Evolutionary conservation across 148 eudicot genomes (phyloP), one percentile per base, ranked within the genome.

Genomic region (Drosera capensis): DNA sequence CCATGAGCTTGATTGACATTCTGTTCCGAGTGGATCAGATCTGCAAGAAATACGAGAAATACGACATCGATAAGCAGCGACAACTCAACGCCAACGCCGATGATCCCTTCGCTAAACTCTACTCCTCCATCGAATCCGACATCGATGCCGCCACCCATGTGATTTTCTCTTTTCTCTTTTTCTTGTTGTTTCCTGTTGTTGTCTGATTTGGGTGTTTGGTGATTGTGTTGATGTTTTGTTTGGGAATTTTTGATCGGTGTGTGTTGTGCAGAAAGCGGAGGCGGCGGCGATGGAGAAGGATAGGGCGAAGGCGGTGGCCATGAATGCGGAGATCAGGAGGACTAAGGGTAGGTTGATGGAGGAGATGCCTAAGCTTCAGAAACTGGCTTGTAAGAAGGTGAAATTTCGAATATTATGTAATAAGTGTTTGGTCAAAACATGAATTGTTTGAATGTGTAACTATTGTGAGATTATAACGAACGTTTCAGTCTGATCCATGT

Each of bases 41-140:
- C 58, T 84, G 97, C 72, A 75, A 90, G 51, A 90, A 84, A 43
- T 90, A 84, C 47, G 94, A 88, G 48, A 88, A 75, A 45, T 84
- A 84, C 71, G 95, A 90, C 58, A 49, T 84, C 25, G 95, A 74
- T 7, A 77, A 68, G 52, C 87, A 62, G 22, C 54, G 78, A 49
- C 85, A 90, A 29, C 74, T 65, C 64, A 69, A 72, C 52, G 60
- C 65, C 36, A 6, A 71, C 48, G 82, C 79, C 41, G 84, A 80
- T 16, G 97, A 90, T 14, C 76, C 95, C 30, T 84, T 80, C 42
- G 74, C 85, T 20, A 75, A 72, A 57, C 82, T 90, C 24, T 90
- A 80, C 50, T 67, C 78, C 48, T n/a, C 78, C 46, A 60, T 90
- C 3, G 93, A 90, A n/a, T 44, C 75, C 52, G 77, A 80, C 37